Evolutionary conservation across 768 basidiomycete species (phyloP), one percentile per base, ranked within the genome.

Genomic region (Boletus eberwhitei): DNA sequence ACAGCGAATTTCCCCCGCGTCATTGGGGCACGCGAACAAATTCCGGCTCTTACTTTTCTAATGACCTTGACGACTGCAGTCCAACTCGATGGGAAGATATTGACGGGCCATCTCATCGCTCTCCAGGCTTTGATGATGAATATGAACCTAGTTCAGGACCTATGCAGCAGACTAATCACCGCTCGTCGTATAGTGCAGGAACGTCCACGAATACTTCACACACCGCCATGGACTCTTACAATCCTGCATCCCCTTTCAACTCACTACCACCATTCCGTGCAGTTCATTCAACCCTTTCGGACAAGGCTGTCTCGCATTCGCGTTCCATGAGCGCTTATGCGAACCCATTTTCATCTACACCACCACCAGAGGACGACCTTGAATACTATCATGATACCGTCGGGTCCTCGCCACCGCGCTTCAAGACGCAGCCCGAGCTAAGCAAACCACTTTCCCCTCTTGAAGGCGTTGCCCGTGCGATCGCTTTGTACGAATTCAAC

Each of bases 401-500:
- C 36, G 36, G 55, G 50, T 52, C 45, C 12, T 58, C 67, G 19
- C 52, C 65, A 9, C 68, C 72, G 14, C 74, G 69, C 53, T 70
- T 82, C 52, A 72, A 74, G 55, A 71, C 80, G 14, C 82, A 83
- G 59, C 74, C 77, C 17, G 83, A 81, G 58, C 63, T 84, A 24
- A 68, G 65, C 32, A 71, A 67, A 51, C 81, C 84, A 29, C 69
- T 85, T 41, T 63, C 73, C 36, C 79, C 77, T 48, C 68, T 75
- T 48, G 84, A 87, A 63, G 87, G 86, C 24, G 73, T 90, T 21
- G 85, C 79, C 14, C 80, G 86, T 48, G 90, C 85, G 5, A 83
- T 92, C 43, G 90, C 90, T 3, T 63, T 89, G 54, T 90, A 82
- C 64, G 77, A 87, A 68, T 91, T 88, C 68, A 67, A 79, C 35